A percentile compares a stretch with the other conserved stretches of the same genome.
These are phyloP conservation scores for Beauveria australis DNA, from an alignment of 2,329 filamentous ascomycete species.

Conservation along the genomic window DNA sequence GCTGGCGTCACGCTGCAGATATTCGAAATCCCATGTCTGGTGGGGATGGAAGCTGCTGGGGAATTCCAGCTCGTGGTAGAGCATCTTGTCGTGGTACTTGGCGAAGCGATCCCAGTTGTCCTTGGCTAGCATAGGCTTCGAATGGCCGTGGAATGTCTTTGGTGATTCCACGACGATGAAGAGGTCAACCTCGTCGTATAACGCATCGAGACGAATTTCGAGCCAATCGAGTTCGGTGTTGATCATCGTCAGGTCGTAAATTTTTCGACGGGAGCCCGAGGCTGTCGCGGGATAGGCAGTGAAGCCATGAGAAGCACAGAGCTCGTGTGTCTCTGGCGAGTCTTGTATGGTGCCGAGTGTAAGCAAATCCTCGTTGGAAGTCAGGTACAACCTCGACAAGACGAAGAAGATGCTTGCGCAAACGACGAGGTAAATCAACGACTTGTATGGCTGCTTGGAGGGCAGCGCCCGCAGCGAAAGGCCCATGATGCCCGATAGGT, in stretches of 20 bases:
- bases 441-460: neutral
- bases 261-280: conserved; percentile 20
- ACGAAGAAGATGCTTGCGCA: neutral
- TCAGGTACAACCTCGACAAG: neutral
- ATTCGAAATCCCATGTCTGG: conserved; percentile 41
- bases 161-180: conserved; percentile 55
- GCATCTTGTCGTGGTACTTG: conserved; percentile 50
- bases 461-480: neutral
- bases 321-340: neutral
- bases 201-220: conserved; percentile 53
- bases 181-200: conserved; percentile 52
- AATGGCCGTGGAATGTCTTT: conserved; percentile 49
- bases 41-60: conserved; percentile 30
- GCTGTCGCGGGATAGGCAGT: conserved; percentile 19
- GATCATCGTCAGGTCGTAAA: conserved; percentile 50
- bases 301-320: conserved; percentile 27
- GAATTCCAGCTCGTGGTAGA: conserved; percentile 46
- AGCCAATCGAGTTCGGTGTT: conserved; percentile 58
- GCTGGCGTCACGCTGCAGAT: conserved; percentile 47
- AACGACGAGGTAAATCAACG: neutral
- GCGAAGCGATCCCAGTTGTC: conserved; percentile 44
- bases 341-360: conserved; percentile 5
- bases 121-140: conserved; percentile 46
- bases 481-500: neutral
- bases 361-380: neutral